These are phyloP conservation scores for Lunularia cruciata DNA, from an alignment of 225 moss, liverwort and hornwort genomes.

Conservation along the genomic window DNA sequence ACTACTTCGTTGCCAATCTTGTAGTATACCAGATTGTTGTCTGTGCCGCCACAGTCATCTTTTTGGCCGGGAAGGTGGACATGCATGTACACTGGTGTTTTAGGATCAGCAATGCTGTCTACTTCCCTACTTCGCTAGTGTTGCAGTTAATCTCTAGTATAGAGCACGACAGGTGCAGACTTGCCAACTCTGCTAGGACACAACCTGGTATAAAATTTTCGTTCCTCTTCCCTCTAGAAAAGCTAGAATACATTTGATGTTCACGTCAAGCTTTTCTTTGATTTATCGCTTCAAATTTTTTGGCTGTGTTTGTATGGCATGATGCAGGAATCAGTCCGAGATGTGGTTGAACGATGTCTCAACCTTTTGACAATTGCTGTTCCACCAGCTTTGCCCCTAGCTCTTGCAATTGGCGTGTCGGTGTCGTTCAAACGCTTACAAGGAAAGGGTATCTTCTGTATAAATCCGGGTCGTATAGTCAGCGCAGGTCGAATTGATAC, in stretches of 20 bases:
- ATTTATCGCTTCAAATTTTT: too few relatives aligned
- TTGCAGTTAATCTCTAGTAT: too few relatives aligned
- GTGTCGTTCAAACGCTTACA: constrained; percentile 11
- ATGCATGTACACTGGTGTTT: not conserved
- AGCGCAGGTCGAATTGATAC: constrained; percentile 4
- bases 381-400: constrained; percentile 14
- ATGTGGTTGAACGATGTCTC: not conserved
- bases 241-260: too few relatives aligned
- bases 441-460: not conserved
- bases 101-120: too few relatives aligned
- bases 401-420: constrained; percentile 10
- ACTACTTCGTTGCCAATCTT: constrained; percentile 6
- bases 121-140: too few relatives aligned
- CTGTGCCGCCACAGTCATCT: constrained; percentile 1
- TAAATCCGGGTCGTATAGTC: constrained; percentile 16
- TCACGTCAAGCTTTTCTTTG: too few relatives aligned
- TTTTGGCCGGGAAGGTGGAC: constrained; percentile 5
- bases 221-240: too few relatives aligned
- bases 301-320: too few relatives aligned
- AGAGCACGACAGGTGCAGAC: too few relatives aligned
- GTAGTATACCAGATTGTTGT: not conserved
- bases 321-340: constrained; percentile 2
- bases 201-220: too few relatives aligned
- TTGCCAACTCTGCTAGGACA: too few relatives aligned
- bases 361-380: constrained; percentile 10